These are phyloP conservation scores for Fusarium sp. DNA, from an alignment of 2,329 filamentous ascomycete genomes.

Conservation along the genomic window DNA sequence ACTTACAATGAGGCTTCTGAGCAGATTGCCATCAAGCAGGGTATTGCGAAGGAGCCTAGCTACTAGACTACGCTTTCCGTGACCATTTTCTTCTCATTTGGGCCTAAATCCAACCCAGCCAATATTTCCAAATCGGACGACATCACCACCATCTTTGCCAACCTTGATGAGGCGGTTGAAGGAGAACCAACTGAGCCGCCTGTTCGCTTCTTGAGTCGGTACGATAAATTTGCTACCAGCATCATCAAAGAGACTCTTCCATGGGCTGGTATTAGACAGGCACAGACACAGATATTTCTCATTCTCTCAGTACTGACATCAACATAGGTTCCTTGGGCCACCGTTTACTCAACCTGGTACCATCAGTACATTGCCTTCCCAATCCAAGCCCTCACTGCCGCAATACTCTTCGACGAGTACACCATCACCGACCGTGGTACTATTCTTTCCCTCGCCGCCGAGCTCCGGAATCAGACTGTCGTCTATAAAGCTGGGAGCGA, in stretches of 20 bases:
- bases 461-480: slow-evolving; percentile 48
- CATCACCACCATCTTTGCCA: slow-evolving; percentile 50
- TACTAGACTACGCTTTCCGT: slow-evolving; percentile 57
- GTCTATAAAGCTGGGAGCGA: slow-evolving; percentile 54
- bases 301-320: not conserved
- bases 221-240: slow-evolving; percentile 62
- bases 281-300: not conserved
- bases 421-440: slow-evolving; percentile 61
- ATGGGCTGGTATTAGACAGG: slow-evolving; percentile 59
- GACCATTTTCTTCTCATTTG: slow-evolving; percentile 60
- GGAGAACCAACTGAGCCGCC: slow-evolving; percentile 47
- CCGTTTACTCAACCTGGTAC: slow-evolving; percentile 58
- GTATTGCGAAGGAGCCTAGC: slow-evolving; percentile 47
- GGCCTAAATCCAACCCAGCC: slow-evolving; percentile 49
- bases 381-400: slow-evolving; percentile 56
- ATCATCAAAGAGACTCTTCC: slow-evolving; percentile 59
- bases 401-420: slow-evolving; percentile 56
- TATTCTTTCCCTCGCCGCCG: slow-evolving; percentile 52
- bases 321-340: slow-evolving; percentile 54
- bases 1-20: slow-evolving; percentile 58
- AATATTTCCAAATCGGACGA: slow-evolving; percentile 47
- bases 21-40: slow-evolving; percentile 55
- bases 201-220: slow-evolving; percentile 57
- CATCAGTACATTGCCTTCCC: slow-evolving; percentile 59
- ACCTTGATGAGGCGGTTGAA: slow-evolving; percentile 51